These are phyloP conservation scores for Chenopodium album DNA, from an alignment of 148 eudicot species.

Conservation along the genomic window DNA sequence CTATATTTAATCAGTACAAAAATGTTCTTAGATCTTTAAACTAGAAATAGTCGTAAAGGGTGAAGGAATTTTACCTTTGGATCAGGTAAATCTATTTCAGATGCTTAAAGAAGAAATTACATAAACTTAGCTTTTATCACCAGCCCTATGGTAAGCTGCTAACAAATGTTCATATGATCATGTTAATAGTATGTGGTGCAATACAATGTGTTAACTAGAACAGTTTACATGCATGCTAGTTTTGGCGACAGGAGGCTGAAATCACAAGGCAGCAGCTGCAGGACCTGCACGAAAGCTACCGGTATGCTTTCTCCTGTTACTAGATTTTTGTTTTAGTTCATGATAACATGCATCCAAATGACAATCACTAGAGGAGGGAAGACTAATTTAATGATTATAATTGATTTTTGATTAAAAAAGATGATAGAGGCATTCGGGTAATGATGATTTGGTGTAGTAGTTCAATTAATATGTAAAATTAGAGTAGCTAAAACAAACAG, in stretches of 20 bases:
- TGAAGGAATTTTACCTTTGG: not conserved
- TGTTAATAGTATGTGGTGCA: not conserved
- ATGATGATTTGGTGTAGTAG: too few species aligned
- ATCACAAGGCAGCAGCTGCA: constrained; percentile 63
- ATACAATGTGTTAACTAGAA: constrained; percentile 2
- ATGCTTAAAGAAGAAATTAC: not conserved
- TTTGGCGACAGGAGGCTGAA: constrained; percentile 87
- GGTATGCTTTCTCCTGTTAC: constrained; percentile 38
- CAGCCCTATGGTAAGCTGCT: not conserved
- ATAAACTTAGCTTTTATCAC: not conserved
- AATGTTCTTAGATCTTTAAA: not conserved
- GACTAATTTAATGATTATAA: too few species aligned
- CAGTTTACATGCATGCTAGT: constrained; percentile 50
- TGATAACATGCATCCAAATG: too few species aligned
- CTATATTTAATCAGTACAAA: not conserved
- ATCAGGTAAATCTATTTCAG: not conserved
- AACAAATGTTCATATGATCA: not conserved
- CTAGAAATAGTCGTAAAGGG: not conserved
- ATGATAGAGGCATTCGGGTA: too few species aligned
- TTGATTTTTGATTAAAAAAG: too few species aligned
- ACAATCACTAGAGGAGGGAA: too few species aligned
- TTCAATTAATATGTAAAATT: too few species aligned
- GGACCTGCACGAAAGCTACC: constrained; percentile 64
- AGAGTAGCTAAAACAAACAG: not conserved
- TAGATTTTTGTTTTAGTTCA: too few species aligned